Evolutionary conservation across 768 basidiomycete genomes (phyloP), one percentile per base, ranked within the genome.

Genomic region (Glaciozyma martinii): DNA sequence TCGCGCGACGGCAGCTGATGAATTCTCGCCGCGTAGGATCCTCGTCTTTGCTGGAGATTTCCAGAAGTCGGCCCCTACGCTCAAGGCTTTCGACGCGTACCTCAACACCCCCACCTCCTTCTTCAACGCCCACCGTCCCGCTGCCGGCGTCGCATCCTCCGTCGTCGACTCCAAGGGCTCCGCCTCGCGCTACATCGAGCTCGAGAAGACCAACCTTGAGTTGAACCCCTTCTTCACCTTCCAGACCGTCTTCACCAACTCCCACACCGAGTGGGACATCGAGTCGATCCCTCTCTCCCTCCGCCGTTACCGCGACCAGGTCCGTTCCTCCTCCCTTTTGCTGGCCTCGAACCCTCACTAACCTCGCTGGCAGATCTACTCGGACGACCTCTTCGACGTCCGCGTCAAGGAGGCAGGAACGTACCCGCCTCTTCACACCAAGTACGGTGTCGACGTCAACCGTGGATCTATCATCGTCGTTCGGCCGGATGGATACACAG

Each of bases 401-500:
- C 63, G 72, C 27, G 72, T 72, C 18, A 57, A 53, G 21, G 70
- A 72, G 56, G 55, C 50, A 13, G 63, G 66, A 23, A 63, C 61
- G 23, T 62, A 67, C 27, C 71, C 65, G 15, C 58, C 71, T 5
- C 15, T 74, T 12, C 73, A 74, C 66, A 50, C 61, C 59, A 74
- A 74, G 67, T 76, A 71, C 56, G 75, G 75, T 30, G 49, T 75
- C 44, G 68, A 71, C 56, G 53, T 70, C 60, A 63, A 61, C 18
- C 56, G 58, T 21, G 76, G 76, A 13, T 71, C 65, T n/a, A 74
- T 76, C 66, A 67, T 76, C 59, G 73, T 74, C 30, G 75, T 76
- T 52, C 66, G 76, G 37, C 76, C 76, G 3, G 76, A 76, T 63
- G 76, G 76, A 2, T 76, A 76, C 68, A 75, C 76, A 54, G 76